phyloP scores from a whole-genome alignment of 176 grass and related monocot genomes.

The Aegilops longissima region DNA sequence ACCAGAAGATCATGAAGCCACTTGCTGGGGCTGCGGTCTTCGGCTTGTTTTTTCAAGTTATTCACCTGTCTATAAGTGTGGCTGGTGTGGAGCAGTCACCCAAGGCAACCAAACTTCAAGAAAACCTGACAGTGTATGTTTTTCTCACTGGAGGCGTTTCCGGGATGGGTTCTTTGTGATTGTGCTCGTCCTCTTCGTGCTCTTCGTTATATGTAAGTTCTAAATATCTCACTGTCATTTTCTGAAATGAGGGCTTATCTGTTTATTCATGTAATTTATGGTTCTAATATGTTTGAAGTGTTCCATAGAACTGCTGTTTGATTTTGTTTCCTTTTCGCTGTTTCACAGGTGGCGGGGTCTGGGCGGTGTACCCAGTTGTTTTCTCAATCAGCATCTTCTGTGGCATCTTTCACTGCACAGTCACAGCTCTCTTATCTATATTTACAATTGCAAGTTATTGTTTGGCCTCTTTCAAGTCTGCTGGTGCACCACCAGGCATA shows the following conservation, averaged over 20 bases:
- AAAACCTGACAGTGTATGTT: slow-evolving; percentile 71
- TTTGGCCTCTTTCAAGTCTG: slow-evolving; percentile 72
- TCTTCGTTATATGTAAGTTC: slow-evolving; percentile 90
- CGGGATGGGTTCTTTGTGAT: slow-evolving; percentile 76
- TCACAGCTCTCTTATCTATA: slow-evolving; percentile 60
- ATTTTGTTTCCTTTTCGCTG: slow-evolving; percentile 8
- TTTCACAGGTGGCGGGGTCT: slow-evolving; percentile 74
- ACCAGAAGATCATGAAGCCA: slow-evolving; percentile 68
- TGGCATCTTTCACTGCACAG: slow-evolving; percentile 77
- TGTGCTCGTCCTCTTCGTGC: slow-evolving; percentile 73
- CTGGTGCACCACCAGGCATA: slow-evolving; percentile 64
- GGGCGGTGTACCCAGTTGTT: slow-evolving; percentile 86
- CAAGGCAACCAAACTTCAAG: slow-evolving; percentile 55
- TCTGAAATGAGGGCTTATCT: not conserved
- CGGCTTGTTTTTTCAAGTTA: slow-evolving; percentile 64
- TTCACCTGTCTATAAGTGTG: slow-evolving; percentile 84
- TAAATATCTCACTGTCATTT: not conserved
- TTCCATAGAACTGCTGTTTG: not conserved
- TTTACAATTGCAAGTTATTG: slow-evolving; percentile 73
- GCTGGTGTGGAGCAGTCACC: slow-evolving; percentile 97
- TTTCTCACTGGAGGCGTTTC: slow-evolving; percentile 72
- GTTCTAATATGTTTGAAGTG: not conserved
- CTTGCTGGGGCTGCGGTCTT: slow-evolving; percentile 93
- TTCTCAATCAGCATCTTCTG: slow-evolving; percentile 68
- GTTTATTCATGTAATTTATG: slow-evolving; percentile 5